phyloP scores from a whole-genome alignment of 2,329 filamentous ascomycete species.

The Neopestalotiopsis sp. region DNA sequence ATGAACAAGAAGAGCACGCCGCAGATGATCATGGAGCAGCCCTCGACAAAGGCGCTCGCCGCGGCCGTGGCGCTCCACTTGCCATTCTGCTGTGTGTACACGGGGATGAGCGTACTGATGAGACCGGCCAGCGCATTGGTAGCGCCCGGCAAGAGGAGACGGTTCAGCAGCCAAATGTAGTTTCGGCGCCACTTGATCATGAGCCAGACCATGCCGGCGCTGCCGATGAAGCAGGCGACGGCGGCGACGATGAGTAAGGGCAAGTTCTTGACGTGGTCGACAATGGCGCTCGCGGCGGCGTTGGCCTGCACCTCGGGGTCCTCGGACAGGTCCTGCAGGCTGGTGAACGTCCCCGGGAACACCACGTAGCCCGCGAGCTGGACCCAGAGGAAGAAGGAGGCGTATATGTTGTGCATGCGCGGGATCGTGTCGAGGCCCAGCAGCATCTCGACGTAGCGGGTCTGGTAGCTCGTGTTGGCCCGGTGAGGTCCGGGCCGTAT shows the following conservation, averaged over 20 bases:
- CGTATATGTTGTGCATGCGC: constrained; percentile 51
- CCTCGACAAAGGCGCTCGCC: constrained; percentile 44
- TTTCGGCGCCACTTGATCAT: constrained; percentile 48
- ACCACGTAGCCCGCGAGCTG: constrained; percentile 58
- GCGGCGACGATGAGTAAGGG: constrained; percentile 49
- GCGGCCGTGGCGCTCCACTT: constrained; percentile 48
- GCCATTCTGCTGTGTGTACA: constrained; percentile 53
- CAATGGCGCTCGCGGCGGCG: constrained; percentile 14
- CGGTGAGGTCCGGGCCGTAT: neutral
- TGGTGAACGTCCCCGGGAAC: constrained; percentile 56
- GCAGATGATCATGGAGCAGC: constrained; percentile 31
- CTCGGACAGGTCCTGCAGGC: constrained; percentile 38
- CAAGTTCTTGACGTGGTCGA: constrained; percentile 23
- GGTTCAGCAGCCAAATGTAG: constrained; percentile 59
- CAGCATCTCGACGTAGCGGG: constrained; percentile 51
- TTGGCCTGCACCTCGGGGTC: constrained; percentile 23
- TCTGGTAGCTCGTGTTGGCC: constrained; percentile 29
- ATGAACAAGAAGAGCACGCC: constrained; percentile 35
- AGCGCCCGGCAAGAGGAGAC: constrained; percentile 50
- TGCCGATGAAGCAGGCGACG: constrained; percentile 46
- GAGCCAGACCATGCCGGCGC: constrained; percentile 39
- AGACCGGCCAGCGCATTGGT: constrained; percentile 55
- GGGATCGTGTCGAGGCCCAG: constrained; percentile 51
- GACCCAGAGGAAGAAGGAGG: constrained; percentile 51
- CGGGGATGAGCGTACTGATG: constrained; percentile 52